Conservation (phyloP, 805 yeast species). For the Candida namnaoensis region DNA sequence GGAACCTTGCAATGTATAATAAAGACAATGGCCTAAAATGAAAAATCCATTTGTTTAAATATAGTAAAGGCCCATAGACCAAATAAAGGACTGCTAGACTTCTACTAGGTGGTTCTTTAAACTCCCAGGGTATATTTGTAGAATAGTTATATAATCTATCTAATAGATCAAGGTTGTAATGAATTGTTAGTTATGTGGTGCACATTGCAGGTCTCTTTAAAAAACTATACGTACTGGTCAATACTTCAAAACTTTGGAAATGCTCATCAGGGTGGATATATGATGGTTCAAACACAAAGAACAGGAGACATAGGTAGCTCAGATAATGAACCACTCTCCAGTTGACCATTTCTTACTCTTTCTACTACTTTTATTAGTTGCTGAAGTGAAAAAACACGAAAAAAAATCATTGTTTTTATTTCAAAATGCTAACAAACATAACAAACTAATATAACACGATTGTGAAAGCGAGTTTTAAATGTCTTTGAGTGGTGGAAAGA, state of each 20-base stretch:
- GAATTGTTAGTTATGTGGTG: background rate
- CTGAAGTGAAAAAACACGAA: no score
- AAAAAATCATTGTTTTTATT: no score
- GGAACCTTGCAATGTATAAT: slow-evolving; percentile 46
- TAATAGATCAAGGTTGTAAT: slow-evolving; percentile 2
- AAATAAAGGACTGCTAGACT: slow-evolving; percentile 63
- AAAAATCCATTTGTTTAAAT: slow-evolving; percentile 22
- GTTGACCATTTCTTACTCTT: background rate
- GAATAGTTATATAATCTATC: slow-evolving; percentile 31
- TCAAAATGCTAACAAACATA: no score
- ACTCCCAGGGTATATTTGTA: slow-evolving; percentile 76
- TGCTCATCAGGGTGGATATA: slow-evolving; percentile 98
- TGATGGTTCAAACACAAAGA: slow-evolving; percentile 60
- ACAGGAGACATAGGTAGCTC: slow-evolving; percentile 24
- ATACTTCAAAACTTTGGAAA: slow-evolving; percentile 79
- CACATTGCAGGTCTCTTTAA: no score
- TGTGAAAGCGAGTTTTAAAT: no score
- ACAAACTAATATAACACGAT: no score
- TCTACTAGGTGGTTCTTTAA: slow-evolving; percentile 51
- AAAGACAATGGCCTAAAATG: slow-evolving; percentile 36
- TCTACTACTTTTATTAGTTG: no score
- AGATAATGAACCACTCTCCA: slow-evolving; percentile 7
- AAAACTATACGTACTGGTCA: slow-evolving; percentile 28
- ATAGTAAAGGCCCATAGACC: slow-evolving; percentile 59
- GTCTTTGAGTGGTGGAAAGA: no score